phyloP scores from a whole-genome alignment of 805 yeast species.

The Pichia kluyveri region DNA sequence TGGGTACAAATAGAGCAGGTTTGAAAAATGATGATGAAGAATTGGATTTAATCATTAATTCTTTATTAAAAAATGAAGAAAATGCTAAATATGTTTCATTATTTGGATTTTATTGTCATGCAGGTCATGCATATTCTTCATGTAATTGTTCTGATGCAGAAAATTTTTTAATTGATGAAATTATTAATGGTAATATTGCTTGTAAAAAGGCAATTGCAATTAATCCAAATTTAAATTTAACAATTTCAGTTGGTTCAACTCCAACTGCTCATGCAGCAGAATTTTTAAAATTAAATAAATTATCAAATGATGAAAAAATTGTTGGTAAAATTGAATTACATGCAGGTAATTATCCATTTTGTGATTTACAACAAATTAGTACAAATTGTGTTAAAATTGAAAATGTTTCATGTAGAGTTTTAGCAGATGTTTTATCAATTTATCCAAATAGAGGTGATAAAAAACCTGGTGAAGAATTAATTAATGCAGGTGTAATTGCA shows the following conservation, averaged over 20 bases:
- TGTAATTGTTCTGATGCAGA: constrained; percentile 37
- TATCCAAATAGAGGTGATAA: constrained; percentile 47
- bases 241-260: constrained; percentile 70
- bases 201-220: constrained; percentile 28
- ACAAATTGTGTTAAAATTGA: constrained; percentile 45
- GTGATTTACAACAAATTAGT: constrained; percentile 67
- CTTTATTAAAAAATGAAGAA: constrained; percentile 2
- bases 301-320: constrained; percentile 9
- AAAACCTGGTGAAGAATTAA: constrained; percentile 49
- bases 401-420: constrained; percentile 41
- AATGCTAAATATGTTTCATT: constrained; percentile 29
- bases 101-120: constrained; percentile 72
- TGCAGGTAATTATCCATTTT: constrained; percentile 68
- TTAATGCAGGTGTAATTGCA: constrained; percentile 67
- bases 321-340: constrained; percentile 52
- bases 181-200: constrained; percentile 49
- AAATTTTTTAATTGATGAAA: constrained; percentile 40
- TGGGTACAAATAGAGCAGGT: constrained; percentile 71
- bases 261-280: constrained; percentile 62
- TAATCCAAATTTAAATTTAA: constrained; percentile 30
- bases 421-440: constrained; percentile 49
- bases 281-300: constrained; percentile 3
- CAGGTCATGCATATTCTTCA: constrained; percentile 63
- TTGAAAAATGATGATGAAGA: constrained; percentile 18
- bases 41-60: constrained; percentile 1